Base-by-base conservation (phyloP, 2,329 filamentous ascomycete species). In the Fusarium heterosporum region DNA sequence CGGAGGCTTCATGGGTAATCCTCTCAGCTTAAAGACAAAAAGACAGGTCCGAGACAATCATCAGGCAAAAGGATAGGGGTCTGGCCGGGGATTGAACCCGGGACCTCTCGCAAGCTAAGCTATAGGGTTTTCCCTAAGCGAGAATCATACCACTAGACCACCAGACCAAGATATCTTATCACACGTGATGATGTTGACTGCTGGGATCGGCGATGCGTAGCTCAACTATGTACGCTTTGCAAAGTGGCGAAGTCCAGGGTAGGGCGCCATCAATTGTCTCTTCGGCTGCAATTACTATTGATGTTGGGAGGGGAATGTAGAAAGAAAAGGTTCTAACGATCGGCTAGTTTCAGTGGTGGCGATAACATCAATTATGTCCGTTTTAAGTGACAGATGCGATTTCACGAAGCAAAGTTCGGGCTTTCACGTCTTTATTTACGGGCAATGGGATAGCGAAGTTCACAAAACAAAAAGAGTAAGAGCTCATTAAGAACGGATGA, bases 111-210 rank as follows among this genome's bases (percentile, higher is more conserved):
- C 78, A 80, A 72, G 66, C 68, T 58, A 32, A 66, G 75, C 76
- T 75, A 39, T 69, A 75, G 77, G 77, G 76, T 79, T 67, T 69
- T 75, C 86, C 86, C 87, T 89, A 88, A 88, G 87, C 86, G 85
- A 87, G 86, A 88, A 89, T 88, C 85, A 88, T 89, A 88, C 86
- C 86, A 84, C 86, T 87, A 87, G 85, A 87, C 85, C 84, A 87
- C 77, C 79, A 80, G 79, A 80, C 79, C 80, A 13, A 2, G 1
- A 0, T 6, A 28, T 8, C 4, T 8, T 2, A 4, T 7, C n/a
- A 10, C 55, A 60, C 54, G 55, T 60, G 57, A 60, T 40, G 8
- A 17, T 11, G 10, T 5, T 9, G 6, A 3, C 6, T 4, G 16
- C 7, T 36, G 8, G 4, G 22, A 22, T 22, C 22, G 22, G 22